Percentiles rank a stretch among this genome's conserved stretches.
These are phyloP conservation scores for Mycena epipterygia DNA, from an alignment of 768 basidiomycete genomes.

Conservation along the genomic window DNA sequence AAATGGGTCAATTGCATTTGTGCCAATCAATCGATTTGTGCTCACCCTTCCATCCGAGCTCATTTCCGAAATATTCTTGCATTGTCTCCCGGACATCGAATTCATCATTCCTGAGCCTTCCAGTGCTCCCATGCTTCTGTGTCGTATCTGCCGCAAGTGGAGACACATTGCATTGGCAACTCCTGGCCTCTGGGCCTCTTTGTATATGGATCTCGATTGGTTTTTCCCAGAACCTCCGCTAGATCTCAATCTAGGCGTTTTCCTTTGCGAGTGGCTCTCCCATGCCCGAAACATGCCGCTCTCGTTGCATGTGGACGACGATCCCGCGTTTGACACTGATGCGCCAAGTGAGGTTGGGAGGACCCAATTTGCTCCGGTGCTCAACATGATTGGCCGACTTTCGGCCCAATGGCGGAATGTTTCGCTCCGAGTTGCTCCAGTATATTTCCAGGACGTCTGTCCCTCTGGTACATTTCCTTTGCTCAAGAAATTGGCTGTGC, in stretches of 20 bases:
- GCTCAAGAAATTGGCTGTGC: not conserved
- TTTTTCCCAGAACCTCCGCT: not conserved
- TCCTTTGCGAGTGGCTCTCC: conserved; percentile 14
- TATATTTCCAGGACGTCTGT: not conserved
- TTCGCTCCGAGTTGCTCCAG: not conserved
- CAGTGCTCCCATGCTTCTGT: conserved; percentile 22
- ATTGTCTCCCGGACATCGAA: not conserved
- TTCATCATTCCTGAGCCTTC: conserved; percentile 13
- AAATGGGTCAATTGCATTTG: conserved; percentile 11
- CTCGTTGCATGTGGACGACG: conserved; percentile 6
- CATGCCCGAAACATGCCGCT: conserved; percentile 6
- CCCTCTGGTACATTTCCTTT: not conserved
- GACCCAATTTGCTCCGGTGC: not conserved
- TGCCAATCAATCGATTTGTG: conserved; percentile 8
- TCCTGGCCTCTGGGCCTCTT: conserved; percentile 25
- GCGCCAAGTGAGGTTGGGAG: not conserved
- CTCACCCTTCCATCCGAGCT: conserved; percentile 17
- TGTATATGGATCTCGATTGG: conserved; percentile 16
- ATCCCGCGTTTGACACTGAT: too few relatives aligned
- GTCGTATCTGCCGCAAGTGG: conserved; percentile 25
- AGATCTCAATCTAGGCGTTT: not conserved
- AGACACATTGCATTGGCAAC: conserved; percentile 18
- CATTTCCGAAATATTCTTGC: not conserved
- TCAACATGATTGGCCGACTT: conserved; percentile 1
- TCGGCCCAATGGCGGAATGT: conserved; percentile 22